Evolutionary conservation across 2,329 filamentous ascomycete genomes (phyloP), one percentile per base, ranked within the genome.

Genomic region (Neospermospora avenae): DNA sequence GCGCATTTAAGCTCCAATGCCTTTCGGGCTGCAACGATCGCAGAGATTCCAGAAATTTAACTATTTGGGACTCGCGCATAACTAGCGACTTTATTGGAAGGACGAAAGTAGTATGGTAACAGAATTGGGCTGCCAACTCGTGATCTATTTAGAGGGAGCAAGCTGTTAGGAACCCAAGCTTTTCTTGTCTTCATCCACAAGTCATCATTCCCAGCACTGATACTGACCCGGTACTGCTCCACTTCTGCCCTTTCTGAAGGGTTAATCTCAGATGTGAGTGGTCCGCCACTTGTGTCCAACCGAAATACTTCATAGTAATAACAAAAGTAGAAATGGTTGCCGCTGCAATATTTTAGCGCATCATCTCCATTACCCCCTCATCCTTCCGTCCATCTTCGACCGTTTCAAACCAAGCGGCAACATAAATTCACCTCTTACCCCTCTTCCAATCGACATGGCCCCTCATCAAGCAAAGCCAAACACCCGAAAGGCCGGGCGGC

Each of bases 381-480:
- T 24, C 22, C 42, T 45, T 45, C 42, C 22, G 4, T 18, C 42
- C 5, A 45, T n/a, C 42, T 55, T 31, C 24, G 46, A 41, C 57
- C 42, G 37, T 59, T 46, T 39, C 37, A 39, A 61, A 51, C 55
- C 57, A 16, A 62, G 25, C 60, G 48, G 39, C 22, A 59, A 63
- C 57, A 65, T 63, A 65, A 63, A 60, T 37, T 52, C 46, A 61
- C 52, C 55, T 57, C 25, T 58, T 59, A 63, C n/a, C 55, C 60
- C 45, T 61, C 60, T 55, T 61, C 52, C 46, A 65, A 49, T 64
- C 62, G 34, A 65, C 61, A 66, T 68, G 60, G 61, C 62, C 56
- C 54, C 59, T 37, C 63, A 52, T 61, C 53, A 65, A 68, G 48
- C 59, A 65, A 63, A 65, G 52, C 61, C 53, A 65, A 67, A 66